Conservation (phyloP, 495 filamentous ascomycete genomes). For the Xylaria curta region DNA sequence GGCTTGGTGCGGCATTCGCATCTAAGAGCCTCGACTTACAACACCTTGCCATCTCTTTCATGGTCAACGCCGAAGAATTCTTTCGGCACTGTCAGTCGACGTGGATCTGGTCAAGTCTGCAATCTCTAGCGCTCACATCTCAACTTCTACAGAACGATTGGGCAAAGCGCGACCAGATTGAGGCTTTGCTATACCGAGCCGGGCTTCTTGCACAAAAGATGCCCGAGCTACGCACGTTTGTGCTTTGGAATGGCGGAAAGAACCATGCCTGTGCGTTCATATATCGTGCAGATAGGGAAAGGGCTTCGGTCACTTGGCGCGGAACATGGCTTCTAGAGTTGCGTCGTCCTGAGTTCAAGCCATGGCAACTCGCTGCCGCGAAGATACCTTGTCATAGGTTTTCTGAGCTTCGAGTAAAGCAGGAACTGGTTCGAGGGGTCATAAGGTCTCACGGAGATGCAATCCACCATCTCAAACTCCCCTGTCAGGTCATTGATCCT, state of each 20-base stretch:
- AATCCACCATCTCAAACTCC: slow-evolving; percentile 25
- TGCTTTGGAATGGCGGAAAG: slow-evolving; percentile 32
- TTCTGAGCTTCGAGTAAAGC: neutral
- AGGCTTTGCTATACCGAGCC: slow-evolving; percentile 10
- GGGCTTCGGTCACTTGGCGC: slow-evolving; percentile 31
- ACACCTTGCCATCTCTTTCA: slow-evolving; percentile 30
- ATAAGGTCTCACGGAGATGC: slow-evolving; percentile 18
- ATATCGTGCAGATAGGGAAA: slow-evolving; percentile 23
- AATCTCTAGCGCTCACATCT: slow-evolving; percentile 30
- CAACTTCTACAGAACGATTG: slow-evolving; percentile 18
- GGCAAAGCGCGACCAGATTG: neutral
- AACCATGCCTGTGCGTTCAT: slow-evolving; percentile 32
- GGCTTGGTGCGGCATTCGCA: slow-evolving; percentile 11
- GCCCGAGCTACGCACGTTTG: slow-evolving; percentile 32
- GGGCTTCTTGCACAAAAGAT: slow-evolving; percentile 25
- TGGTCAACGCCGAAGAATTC: slow-evolving; percentile 28
- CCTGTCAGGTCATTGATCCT: slow-evolving; percentile 27
- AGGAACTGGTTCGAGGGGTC: neutral
- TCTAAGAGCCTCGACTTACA: slow-evolving; percentile 26
- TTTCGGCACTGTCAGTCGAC: slow-evolving; percentile 23
- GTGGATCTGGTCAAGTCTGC: slow-evolving; percentile 27
- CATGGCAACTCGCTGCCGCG: slow-evolving; percentile 19
- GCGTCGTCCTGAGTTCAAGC: slow-evolving; percentile 26
- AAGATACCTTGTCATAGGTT: neutral
- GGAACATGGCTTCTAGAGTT: slow-evolving; percentile 32